These are phyloP conservation scores for Globisporangium acanthophoron DNA, from an alignment of 352 stramenopile genomes.

Conservation along the genomic window DNA sequence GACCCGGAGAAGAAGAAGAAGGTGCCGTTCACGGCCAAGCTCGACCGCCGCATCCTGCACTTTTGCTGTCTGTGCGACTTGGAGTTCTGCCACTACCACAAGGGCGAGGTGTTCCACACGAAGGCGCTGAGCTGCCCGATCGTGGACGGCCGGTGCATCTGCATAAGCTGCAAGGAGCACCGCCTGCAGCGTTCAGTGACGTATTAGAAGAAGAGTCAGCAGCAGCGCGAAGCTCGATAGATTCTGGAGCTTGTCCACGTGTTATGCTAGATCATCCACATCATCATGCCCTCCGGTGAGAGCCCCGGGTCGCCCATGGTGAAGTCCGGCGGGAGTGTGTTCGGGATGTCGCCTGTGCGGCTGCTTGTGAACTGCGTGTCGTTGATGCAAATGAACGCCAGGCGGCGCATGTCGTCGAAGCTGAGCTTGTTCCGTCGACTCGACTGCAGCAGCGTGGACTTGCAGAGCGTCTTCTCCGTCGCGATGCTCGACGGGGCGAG, in stretches of 20 bases:
- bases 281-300: slow-evolving; percentile 79
- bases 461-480: slow-evolving; percentile 69
- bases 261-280: slow-evolving; percentile 74
- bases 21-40: slow-evolving; percentile 52
- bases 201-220: slow-evolving; percentile 15
- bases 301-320: slow-evolving; percentile 60
- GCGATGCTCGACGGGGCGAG: slow-evolving; percentile 65
- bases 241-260: not conserved
- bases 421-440: slow-evolving; percentile 68
- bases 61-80: slow-evolving; percentile 77
- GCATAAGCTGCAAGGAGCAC: slow-evolving; percentile 59
- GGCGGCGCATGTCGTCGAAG: slow-evolving; percentile 65
- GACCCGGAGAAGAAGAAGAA: slow-evolving; percentile 60
- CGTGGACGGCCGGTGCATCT: slow-evolving; percentile 74
- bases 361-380: slow-evolving; percentile 63
- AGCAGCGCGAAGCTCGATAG: not conserved
- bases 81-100: slow-evolving; percentile 84
- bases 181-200: slow-evolving; percentile 50
- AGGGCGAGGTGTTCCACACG: slow-evolving; percentile 69
- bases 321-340: slow-evolving; percentile 60
- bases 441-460: slow-evolving; percentile 53
- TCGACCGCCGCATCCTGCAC: slow-evolving; percentile 72
- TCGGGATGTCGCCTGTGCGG: slow-evolving; percentile 44
- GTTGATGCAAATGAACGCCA: slow-evolving; percentile 82
- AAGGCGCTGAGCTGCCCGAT: slow-evolving; percentile 75